Evolutionary conservation across 805 yeast species (phyloP).

Genomic region (Candida mattraensis): DNA sequence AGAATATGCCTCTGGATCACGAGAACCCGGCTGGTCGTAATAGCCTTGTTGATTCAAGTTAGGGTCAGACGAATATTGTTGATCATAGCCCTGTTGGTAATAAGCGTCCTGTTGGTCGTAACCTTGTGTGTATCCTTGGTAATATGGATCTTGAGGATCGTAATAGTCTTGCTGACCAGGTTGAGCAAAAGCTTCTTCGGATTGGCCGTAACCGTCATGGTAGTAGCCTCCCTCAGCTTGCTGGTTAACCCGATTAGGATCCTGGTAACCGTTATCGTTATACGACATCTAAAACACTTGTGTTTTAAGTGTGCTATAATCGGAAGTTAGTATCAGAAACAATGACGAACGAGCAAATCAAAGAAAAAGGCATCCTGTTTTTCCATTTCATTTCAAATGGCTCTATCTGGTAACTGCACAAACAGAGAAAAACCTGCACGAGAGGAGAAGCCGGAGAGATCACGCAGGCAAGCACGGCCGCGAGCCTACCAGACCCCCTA

Average conservation of each 20-base stretch:
- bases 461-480: neutral
- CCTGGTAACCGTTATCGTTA: conserved; percentile 49
- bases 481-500: too few relatives aligned
- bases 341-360: conserved; percentile 11
- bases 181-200: conserved; percentile 25
- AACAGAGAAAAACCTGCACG: too few relatives aligned
- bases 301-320: too few relatives aligned
- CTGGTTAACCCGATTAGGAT: conserved; percentile 36
- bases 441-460: neutral
- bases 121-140: conserved; percentile 36
- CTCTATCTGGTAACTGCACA: too few relatives aligned
- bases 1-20: conserved; percentile 58
- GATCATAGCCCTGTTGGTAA: conserved; percentile 50
- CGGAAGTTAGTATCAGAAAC: too few relatives aligned
- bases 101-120: conserved; percentile 31
- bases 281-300: conserved; percentile 69
- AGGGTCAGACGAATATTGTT: conserved; percentile 41
- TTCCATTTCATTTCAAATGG: too few relatives aligned
- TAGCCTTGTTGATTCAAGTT: conserved; percentile 43
- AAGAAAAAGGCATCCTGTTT: conserved; percentile 2
- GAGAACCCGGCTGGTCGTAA: conserved; percentile 50
- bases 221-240: conserved; percentile 28
- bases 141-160: conserved; percentile 32
- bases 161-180: conserved; percentile 31
- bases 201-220: conserved; percentile 27